These are phyloP conservation scores for Septoria linicola DNA, from an alignment of 2,329 filamentous ascomycete genomes.

Conservation along the genomic window DNA sequence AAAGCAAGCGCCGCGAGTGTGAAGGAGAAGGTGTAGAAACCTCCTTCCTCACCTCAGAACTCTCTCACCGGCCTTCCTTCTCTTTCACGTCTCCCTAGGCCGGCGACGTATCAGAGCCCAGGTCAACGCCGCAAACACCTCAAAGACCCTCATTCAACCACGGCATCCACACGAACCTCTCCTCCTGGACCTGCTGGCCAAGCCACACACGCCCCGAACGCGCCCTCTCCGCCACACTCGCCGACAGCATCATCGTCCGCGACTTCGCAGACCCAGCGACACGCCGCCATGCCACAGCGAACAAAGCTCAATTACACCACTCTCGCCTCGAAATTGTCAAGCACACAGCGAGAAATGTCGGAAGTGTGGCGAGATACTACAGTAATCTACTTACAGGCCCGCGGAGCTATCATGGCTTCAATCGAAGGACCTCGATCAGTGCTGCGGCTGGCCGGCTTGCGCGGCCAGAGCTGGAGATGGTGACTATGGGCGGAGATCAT, in stretches of 20 bases:
- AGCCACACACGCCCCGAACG: slow-evolving; percentile 47
- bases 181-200: slow-evolving; percentile 49
- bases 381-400: slow-evolving; percentile 45
- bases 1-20: slow-evolving; percentile 14
- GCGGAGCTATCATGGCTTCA: slow-evolving; percentile 44
- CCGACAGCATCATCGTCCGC: slow-evolving; percentile 39
- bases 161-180: slow-evolving; percentile 30
- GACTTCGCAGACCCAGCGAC: slow-evolving; percentile 17
- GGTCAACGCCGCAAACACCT: background rate
- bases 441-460: slow-evolving; percentile 45
- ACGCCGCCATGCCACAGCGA: background rate
- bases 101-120: slow-evolving; percentile 5
- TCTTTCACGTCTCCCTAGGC: slow-evolving; percentile 11
- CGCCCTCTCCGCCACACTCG: slow-evolving; percentile 40
- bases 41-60: background rate
- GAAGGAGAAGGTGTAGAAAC: slow-evolving; percentile 2
- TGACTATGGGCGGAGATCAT: slow-evolving; percentile 28
- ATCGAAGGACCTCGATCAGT: slow-evolving; percentile 45
- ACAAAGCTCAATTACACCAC: slow-evolving; percentile 10
- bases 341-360: slow-evolving; percentile 35
- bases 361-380: slow-evolving; percentile 47
- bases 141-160: background rate
- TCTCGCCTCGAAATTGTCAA: slow-evolving; percentile 17
- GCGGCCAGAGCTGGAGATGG: slow-evolving; percentile 49
- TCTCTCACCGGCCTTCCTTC: background rate